Conservation (phyloP, 2,329 filamentous ascomycete genomes). For the Colletotrichum tropicale region DNA sequence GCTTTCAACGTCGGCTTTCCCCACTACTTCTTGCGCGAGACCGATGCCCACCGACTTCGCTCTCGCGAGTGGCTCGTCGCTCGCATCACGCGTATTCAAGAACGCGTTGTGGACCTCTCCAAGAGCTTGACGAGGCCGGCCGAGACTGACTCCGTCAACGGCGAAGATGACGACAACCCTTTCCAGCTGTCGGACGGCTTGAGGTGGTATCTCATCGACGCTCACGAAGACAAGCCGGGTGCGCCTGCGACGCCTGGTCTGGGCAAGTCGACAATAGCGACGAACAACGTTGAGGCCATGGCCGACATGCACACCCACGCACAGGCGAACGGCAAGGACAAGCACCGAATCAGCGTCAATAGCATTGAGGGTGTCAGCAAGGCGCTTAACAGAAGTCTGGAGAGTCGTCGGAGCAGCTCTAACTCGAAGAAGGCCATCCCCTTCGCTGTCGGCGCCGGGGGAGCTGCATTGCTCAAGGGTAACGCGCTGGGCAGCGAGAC, state of each 20-base stretch:
- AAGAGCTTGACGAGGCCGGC: slow-evolving; percentile 63
- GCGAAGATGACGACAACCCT: slow-evolving; percentile 88
- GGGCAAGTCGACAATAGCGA: slow-evolving; percentile 89
- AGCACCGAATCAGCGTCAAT: slow-evolving; percentile 49
- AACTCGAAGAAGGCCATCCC: slow-evolving; percentile 79
- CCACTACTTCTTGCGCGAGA: slow-evolving; percentile 94
- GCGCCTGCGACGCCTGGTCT: slow-evolving; percentile 92
- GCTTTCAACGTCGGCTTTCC: slow-evolving; percentile 98
- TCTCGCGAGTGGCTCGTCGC: slow-evolving; percentile 96
- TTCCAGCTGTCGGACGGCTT: slow-evolving; percentile 95
- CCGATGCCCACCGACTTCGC: slow-evolving; percentile 83
- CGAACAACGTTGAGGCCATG: slow-evolving; percentile 84
- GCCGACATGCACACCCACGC: slow-evolving; percentile 68
- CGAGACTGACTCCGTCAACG: slow-evolving; percentile 54
- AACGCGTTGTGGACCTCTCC: slow-evolving; percentile 90
- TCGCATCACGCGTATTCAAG: slow-evolving; percentile 87
- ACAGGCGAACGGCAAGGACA: slow-evolving; percentile 45
- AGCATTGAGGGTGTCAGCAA: slow-evolving; percentile 77
- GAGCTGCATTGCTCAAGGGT: slow-evolving; percentile 46
- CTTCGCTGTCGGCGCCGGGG: slow-evolving; percentile 45
- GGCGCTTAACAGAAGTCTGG: slow-evolving; percentile 84
- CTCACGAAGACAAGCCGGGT: slow-evolving; percentile 87
- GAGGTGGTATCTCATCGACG: slow-evolving; percentile 95
- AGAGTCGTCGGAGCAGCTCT: slow-evolving; percentile 88
- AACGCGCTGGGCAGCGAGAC: slow-evolving; percentile 63